Base-by-base conservation (phyloP, 75 land plant species). In the Pinus taeda region DNA sequence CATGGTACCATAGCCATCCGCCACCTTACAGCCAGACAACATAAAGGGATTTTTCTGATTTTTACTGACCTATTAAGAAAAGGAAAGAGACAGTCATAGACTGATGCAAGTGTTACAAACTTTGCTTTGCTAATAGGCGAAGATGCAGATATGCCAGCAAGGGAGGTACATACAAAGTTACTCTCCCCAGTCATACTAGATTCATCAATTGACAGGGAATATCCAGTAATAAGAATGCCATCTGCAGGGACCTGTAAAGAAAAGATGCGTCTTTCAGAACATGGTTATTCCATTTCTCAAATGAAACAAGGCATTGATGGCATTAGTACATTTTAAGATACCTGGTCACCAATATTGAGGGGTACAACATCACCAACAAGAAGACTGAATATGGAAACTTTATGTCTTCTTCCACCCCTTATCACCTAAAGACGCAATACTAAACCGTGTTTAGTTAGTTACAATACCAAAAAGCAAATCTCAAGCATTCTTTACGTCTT, bases 161-260 rank as follows among this genome's bases (percentile, higher is more conserved):
- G 20, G 63, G 53, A 60, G 74, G 18, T 76, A 59, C 88, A 83
- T 75, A 92, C 92, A 71, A 81, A 83, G 42, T 93, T 83, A 85
- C 84, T 85, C 76, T 93, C 95, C 57, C 95, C 93, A 24, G 95
- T 93, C 95, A 93, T 88, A 75, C 93, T 93, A 20, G 93, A 91
- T 83, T 93, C 95, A 81, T 93, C 95, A 71, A 91, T 78, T 30
- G 86, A 62, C 76, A 93, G 85, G 71, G 95, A 93, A 65, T 91
- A 86, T 24, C 93, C 93, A 76, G 59, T 53, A 49, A 93, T 85
- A 4, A 93, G 59, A 30, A 93, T 69, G n/a, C 95, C 95, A 88
- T 93, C 95, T n/a, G 95, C 93, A 71, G 95, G 95, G 24, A 88
- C 90, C 94, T 92, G 62, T 17, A 79, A 53, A 30, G 36, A 22